phyloP scores from a whole-genome alignment of 371 early-diverging fungal species.

The Phascolomyces articulosus region DNA sequence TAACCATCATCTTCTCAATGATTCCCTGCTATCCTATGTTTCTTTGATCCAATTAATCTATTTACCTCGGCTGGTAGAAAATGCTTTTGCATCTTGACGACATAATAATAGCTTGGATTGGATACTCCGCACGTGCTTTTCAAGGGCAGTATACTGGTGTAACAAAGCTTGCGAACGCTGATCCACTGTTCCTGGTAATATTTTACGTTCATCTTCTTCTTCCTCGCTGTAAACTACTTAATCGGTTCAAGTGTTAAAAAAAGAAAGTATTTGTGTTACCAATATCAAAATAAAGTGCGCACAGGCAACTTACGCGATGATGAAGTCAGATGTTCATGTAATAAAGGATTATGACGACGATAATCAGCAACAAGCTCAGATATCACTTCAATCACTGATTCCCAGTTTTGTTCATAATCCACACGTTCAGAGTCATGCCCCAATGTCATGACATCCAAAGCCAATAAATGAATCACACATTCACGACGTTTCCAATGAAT shows the following conservation, averaged over 20 bases:
- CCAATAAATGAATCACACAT: slow-evolving; percentile 41
- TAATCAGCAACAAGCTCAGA: slow-evolving; percentile 20
- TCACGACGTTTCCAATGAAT: slow-evolving; percentile 45
- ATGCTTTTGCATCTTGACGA: slow-evolving; percentile 37
- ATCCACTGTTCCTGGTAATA: slow-evolving; percentile 11
- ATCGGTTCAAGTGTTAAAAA: neutral
- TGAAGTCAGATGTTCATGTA: slow-evolving; percentile 5
- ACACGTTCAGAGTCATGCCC: slow-evolving; percentile 27
- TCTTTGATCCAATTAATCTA: no score
- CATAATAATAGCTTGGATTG: slow-evolving; percentile 39
- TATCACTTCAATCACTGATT: slow-evolving; percentile 30
- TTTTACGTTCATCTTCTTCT: slow-evolving; percentile 5
- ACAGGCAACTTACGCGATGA: slow-evolving; percentile 5
- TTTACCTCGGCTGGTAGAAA: slow-evolving; percentile 28
- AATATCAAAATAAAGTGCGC: neutral
- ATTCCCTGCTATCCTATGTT: no score
- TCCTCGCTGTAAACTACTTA: slow-evolving; percentile 8
- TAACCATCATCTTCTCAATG: no score
- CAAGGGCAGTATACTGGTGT: slow-evolving; percentile 31
- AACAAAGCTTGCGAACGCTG: slow-evolving; percentile 25
- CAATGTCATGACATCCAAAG: slow-evolving; percentile 46
- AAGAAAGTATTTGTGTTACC: neutral
- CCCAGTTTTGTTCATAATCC: slow-evolving; percentile 41
- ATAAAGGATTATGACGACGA: slow-evolving; percentile 11
- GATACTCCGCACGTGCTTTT: slow-evolving; percentile 35